These are phyloP conservation scores for Xylariaceae sp. DNA, from an alignment of 2,329 filamentous ascomycete genomes.

Conservation along the genomic window DNA sequence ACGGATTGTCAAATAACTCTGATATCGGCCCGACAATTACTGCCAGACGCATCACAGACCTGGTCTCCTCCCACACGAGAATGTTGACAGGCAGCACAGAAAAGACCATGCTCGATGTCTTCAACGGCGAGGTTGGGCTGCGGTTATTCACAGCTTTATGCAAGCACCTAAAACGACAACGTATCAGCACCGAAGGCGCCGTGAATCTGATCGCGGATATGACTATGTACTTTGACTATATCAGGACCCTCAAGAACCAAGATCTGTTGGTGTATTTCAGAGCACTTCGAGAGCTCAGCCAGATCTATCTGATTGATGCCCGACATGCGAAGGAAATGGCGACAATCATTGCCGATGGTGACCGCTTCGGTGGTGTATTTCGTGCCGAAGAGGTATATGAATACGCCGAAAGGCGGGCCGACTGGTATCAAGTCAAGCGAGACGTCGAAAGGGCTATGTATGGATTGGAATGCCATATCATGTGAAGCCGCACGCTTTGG, in stretches of 20 bases:
- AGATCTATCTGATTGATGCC: slow-evolving; percentile 92
- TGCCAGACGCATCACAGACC: slow-evolving; percentile 79
- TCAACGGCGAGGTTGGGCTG: slow-evolving; percentile 96
- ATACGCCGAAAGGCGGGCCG: slow-evolving; percentile 90
- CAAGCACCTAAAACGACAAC: slow-evolving; percentile 97
- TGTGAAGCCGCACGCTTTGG: slow-evolving; percentile 58
- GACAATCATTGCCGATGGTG: slow-evolving; percentile 88
- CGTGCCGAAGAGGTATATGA: slow-evolving; percentile 96
- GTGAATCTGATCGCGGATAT: slow-evolving; percentile 95
- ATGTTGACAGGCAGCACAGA: slow-evolving; percentile 96
- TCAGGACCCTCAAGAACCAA: slow-evolving; percentile 80
- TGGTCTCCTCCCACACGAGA: slow-evolving; percentile 86
- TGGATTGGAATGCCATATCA: slow-evolving; percentile 84
- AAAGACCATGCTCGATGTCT: slow-evolving; percentile 97
- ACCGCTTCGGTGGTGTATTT: slow-evolving; percentile 91
- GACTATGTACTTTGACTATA: slow-evolving; percentile 89
- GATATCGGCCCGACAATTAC: slow-evolving; percentile 74
- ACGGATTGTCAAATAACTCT: slow-evolving; percentile 43
- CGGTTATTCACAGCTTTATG: slow-evolving; percentile 90
- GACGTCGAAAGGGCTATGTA: slow-evolving; percentile 98
- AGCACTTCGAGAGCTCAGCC: slow-evolving; percentile 87
- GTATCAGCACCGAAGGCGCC: slow-evolving; percentile 86
- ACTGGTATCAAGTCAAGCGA: slow-evolving; percentile 91
- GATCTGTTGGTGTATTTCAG: slow-evolving; percentile 90
- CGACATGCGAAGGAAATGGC: slow-evolving; percentile 93